Base-by-base conservation (phyloP, 306 rosid genomes). In the Psophocarpus tetragonolobus region DNA sequence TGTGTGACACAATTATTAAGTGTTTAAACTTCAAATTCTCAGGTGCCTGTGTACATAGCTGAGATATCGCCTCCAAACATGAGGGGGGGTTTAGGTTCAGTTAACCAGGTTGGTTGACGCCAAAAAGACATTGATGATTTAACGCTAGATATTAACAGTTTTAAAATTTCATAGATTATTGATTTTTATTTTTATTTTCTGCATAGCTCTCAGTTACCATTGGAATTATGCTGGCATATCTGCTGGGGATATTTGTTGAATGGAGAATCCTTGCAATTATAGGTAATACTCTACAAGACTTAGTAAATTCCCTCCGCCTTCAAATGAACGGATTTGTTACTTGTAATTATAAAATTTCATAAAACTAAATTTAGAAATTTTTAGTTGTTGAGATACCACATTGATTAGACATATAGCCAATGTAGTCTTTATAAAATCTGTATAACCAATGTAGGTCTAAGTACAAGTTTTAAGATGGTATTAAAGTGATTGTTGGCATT, bases 251-350 rank as follows among this genome's bases (percentile, higher is more conserved):
- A 75, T 95, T 95, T 84, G 97, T 92, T 82, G 73, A 83, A 6
- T 95, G 99, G 99, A 91, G 99, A 91, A 44, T 88, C 78, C 99
- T 95, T 30, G 99, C 99, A 71, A 88, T 92, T 73, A 71, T 95
- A 84, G 99, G 99, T 95, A 90, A 87, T 82, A 56, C 47, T 42
- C 84, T 70, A 9, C 5, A 67, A 78, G 15, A 53, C 30, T 84
- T 26, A 24, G 67, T 73, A 47, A 71, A 71, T 69, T 60, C 15
- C 57, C 35, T 11, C 8, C 41, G 30, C 15, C 13, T 83, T 47
- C 30, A 23, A 53, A 66, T 63, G 50, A 66, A 68, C 54, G 57
- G 36, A 68, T 11, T 57, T 33, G 48, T n/a, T 71, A 61, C 56
- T 62, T 71, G 79, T 75, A 41, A 75, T 32, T 57, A 44, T 33